A percentile compares a stretch with the other conserved stretches of the same genome.
Conservation (phyloP, 1,284 basidiomycete species). For the Papiliotrema fonsecae region DNA sequence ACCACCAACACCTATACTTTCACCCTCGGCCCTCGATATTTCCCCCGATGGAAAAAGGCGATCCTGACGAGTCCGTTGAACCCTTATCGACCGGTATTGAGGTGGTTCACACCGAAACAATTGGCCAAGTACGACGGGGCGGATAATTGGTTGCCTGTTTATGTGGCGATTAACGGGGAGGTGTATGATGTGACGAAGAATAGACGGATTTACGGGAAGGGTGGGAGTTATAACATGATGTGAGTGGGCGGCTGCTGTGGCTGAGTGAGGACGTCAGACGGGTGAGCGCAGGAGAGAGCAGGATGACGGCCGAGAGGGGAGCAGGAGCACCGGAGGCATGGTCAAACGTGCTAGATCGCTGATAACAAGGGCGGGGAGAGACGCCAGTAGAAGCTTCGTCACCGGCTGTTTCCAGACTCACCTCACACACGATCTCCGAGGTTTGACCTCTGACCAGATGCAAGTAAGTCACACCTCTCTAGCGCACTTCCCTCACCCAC, state of each 20-base stretch:
- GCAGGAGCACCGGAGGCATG: neutral
- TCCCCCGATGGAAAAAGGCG: slow-evolving; percentile 16
- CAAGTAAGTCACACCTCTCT: slow-evolving; percentile 52
- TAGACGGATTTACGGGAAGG: slow-evolving; percentile 78
- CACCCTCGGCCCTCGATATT: slow-evolving; percentile 15
- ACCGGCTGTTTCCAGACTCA: slow-evolving; percentile 88
- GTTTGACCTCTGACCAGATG: slow-evolving; percentile 65
- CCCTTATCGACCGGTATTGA: slow-evolving; percentile 9
- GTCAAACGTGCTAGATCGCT: neutral
- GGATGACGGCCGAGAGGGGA: too few relatives aligned
- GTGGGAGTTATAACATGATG: slow-evolving; percentile 80
- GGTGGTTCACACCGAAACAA: slow-evolving; percentile 35
- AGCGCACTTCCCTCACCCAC: neutral
- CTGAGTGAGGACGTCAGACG: too few relatives aligned
- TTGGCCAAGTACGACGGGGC: slow-evolving; percentile 72
- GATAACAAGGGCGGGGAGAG: slow-evolving; percentile 67
- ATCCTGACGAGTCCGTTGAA: slow-evolving; percentile 19
- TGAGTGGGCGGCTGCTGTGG: too few relatives aligned
- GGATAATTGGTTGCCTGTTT: slow-evolving; percentile 66
- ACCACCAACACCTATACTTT: slow-evolving; percentile 35
- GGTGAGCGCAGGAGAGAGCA: too few relatives aligned
- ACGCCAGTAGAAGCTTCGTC: slow-evolving; percentile 82
- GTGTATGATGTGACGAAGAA: slow-evolving; percentile 84
- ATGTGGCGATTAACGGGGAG: slow-evolving; percentile 83
- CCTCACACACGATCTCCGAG: slow-evolving; percentile 82